Percentiles rank a stretch among this genome's conserved stretches.
Conservation (phyloP, 2,329 filamentous ascomycete species). For the Decorospora gaudefroyi region DNA sequence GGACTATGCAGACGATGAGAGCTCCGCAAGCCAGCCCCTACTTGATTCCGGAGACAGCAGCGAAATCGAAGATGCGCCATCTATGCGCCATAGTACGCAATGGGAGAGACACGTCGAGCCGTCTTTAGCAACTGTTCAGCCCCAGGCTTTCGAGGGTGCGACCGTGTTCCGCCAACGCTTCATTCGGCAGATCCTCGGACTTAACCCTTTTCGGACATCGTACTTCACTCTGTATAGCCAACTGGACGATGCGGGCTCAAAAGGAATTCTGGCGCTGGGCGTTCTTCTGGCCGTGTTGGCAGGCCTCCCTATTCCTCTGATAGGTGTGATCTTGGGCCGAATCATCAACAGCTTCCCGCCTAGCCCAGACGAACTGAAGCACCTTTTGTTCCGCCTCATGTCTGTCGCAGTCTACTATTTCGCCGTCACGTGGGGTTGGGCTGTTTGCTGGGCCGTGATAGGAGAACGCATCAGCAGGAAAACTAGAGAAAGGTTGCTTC, state of each 20-base stretch:
- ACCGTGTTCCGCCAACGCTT: slow-evolving; percentile 40
- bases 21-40: slow-evolving; percentile 24
- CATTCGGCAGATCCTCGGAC: slow-evolving; percentile 48
- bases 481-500: slow-evolving; percentile 53
- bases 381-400: slow-evolving; percentile 51
- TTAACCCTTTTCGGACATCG: slow-evolving; percentile 54
- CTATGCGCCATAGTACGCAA: slow-evolving; percentile 30
- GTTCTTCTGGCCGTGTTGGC: slow-evolving; percentile 56
- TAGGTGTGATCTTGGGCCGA: slow-evolving; percentile 60
- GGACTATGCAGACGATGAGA: slow-evolving; percentile 20
- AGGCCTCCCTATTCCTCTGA: slow-evolving; percentile 65
- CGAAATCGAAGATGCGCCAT: slow-evolving; percentile 19
- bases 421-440: slow-evolving; percentile 55
- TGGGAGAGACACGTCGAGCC: slow-evolving; percentile 44
- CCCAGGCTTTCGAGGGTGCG: slow-evolving; percentile 38
- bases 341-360: slow-evolving; percentile 59
- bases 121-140: slow-evolving; percentile 44
- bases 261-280: slow-evolving; percentile 41
- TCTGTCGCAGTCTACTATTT: slow-evolving; percentile 56
- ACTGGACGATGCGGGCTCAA: slow-evolving; percentile 50
- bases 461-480: slow-evolving; percentile 56
- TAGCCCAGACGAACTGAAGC: slow-evolving; percentile 49
- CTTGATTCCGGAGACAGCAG: slow-evolving; percentile 30
- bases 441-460: slow-evolving; percentile 56
- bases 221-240: slow-evolving; percentile 56